Base-by-base conservation (phyloP, 345 rosid species). In the Hypericum androsaemum region DNA sequence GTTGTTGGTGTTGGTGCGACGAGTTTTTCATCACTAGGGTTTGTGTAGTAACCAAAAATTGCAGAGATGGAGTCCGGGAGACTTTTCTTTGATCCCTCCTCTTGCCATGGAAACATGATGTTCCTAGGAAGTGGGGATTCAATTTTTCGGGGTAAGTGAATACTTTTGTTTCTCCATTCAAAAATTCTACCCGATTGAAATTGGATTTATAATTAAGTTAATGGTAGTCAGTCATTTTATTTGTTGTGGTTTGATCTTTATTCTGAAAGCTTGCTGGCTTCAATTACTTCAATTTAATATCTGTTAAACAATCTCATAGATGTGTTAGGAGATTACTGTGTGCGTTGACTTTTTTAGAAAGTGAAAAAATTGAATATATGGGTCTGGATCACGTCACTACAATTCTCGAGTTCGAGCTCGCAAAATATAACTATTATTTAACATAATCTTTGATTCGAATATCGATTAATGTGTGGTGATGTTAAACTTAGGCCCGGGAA, bases 31-130 rank as follows among this genome's bases (percentile, higher is more conserved):
- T 6, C 39, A 0, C 38, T 47, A 37, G 43, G 43, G 0, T 38
- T 17, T 8, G 5, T 22, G n/a, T 46, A n/a, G n/a, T n/a, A n/a
- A n/a, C n/a, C n/a, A 6, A 62, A 5, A 54, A 6, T 8, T 39
- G 32, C n/a, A 36, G 40, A 53, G 10, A 86, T 86, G 90, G 90
- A 89, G 57, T 65, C 86, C 7, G 71, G 86, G 56, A 71, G 82
- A 38, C 73, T 89, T 61, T 69, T 77, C 61, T 82, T 84, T 66
- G 73, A 79, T 65, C 76, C 79, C 14, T 74, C 88, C 9, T 56
- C 80, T 12, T 62, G 74, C 63, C 73, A 75, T 7, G 74, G 83
- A 50, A 81, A 77, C 78, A 67, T 81, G 82, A 60, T 79, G 73
- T 78, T 77, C 72, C 81, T 84, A 5, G 88, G 84, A 5, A 74